These are phyloP conservation scores for Balakata baccata DNA, from an alignment of 345 rosid species.

Conservation along the genomic window DNA sequence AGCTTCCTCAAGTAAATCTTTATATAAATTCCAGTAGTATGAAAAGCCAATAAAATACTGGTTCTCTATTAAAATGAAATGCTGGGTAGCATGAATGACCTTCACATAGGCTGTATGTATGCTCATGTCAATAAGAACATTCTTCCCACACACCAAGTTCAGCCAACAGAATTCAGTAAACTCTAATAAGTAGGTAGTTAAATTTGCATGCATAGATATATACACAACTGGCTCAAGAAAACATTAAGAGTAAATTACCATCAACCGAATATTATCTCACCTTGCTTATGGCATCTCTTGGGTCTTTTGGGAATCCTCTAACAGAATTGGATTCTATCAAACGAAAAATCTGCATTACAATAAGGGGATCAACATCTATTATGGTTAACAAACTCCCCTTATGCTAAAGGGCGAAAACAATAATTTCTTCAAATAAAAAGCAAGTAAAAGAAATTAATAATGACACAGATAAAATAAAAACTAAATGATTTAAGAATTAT, in stretches of 20 bases:
- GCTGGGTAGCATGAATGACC: conserved; percentile 96
- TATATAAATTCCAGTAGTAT: conserved; percentile 61
- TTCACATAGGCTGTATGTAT: conserved; percentile 93
- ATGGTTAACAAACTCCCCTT: background rate
- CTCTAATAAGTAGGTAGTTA: background rate
- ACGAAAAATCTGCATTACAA: conserved; percentile 64
- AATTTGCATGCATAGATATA: background rate
- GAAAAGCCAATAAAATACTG: conserved; percentile 97
- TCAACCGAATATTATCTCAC: conserved; percentile 33
- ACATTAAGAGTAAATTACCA: background rate
- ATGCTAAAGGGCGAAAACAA: no score
- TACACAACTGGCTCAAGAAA: background rate
- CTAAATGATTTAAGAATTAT: no score
- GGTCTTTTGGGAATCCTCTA: conserved; percentile 84
- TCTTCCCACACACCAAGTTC: conserved; percentile 88
- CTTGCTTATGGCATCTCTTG: conserved; percentile 66
- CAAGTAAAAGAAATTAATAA: no score
- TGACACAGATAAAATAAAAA: no score
- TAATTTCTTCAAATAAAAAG: no score
- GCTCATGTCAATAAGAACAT: conserved; percentile 97
- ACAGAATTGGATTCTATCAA: conserved; percentile 94
- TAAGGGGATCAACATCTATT: conserved; percentile 12
- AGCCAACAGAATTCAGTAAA: conserved; percentile 40
- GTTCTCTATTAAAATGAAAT: conserved; percentile 89
- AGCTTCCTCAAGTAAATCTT: conserved; percentile 18